Conservation (phyloP, 345 rosid genomes). For the Melastoma malabathricum region DNA sequence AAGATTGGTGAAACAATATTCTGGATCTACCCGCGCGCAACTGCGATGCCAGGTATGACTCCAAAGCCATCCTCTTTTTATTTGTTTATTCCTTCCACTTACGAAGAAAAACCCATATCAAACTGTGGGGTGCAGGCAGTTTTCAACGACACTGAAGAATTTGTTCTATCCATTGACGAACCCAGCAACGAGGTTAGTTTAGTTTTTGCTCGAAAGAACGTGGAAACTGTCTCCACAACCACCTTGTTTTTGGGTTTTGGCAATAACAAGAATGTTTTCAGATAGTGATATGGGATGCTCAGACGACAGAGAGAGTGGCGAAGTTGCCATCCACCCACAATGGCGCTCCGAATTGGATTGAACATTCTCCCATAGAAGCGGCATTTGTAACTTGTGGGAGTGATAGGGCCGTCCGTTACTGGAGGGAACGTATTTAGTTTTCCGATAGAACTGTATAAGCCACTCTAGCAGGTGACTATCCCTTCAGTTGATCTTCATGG, state of each 20-base stretch:
- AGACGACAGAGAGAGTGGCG: slow-evolving; percentile 60
- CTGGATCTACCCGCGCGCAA: slow-evolving; percentile 53
- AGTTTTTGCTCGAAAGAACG: not conserved
- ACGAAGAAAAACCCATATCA: no score
- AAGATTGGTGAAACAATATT: slow-evolving; percentile 60
- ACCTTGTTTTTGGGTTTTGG: not conserved
- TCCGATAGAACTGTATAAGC: not conserved
- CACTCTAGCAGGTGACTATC: no score
- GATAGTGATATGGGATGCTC: slow-evolving; percentile 71
- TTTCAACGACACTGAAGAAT: slow-evolving; percentile 72
- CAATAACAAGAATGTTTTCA: slow-evolving; percentile 15
- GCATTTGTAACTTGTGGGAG: slow-evolving; percentile 48
- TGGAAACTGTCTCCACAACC: not conserved
- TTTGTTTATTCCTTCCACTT: not conserved
- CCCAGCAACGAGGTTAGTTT: slow-evolving; percentile 41
- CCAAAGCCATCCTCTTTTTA: not conserved
- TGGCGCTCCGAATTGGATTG: slow-evolving; percentile 74
- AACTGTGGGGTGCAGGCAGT: slow-evolving; percentile 39
- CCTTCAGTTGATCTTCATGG: no score
- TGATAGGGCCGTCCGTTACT: slow-evolving; percentile 45
- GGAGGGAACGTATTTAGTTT: slow-evolving; percentile 32
- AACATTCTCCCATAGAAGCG: slow-evolving; percentile 65
- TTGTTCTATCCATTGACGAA: slow-evolving; percentile 55
- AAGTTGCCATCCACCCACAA: slow-evolving; percentile 63
- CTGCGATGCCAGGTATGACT: slow-evolving; percentile 52